Evolutionary conservation across 1,139 yeast species (phyloP).

Genomic region (Pichia sp.): DNA sequence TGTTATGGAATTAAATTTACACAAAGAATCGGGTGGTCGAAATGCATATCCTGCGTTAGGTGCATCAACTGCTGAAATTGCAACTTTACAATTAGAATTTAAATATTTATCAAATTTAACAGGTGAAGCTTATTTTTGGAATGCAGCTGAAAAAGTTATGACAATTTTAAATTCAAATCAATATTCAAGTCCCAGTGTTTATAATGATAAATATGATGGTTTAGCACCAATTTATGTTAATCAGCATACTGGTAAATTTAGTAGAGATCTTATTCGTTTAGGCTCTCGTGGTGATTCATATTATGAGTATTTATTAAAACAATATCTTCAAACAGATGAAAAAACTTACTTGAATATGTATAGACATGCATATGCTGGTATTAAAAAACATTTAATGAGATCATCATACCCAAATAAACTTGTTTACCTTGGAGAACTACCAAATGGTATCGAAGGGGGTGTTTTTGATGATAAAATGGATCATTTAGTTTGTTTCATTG

Average conservation of each 20-base stretch:
- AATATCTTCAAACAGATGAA: slow-evolving; percentile 70
- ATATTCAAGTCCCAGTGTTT: slow-evolving; percentile 4
- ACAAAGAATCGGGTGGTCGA: slow-evolving; percentile 51
- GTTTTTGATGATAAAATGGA: slow-evolving; percentile 78
- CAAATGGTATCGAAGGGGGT: slow-evolving; percentile 58
- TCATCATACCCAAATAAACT: slow-evolving; percentile 59
- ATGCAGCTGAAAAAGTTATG: slow-evolving; percentile 68
- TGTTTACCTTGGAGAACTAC: slow-evolving; percentile 74
- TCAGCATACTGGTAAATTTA: slow-evolving; percentile 69
- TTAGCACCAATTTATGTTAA: slow-evolving; percentile 75
- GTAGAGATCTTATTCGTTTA: slow-evolving; percentile 60
- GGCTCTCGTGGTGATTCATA: slow-evolving; percentile 94
- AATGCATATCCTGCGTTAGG: slow-evolving; percentile 66
- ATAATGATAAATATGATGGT: slow-evolving; percentile 58
- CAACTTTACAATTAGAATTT: slow-evolving; percentile 84
- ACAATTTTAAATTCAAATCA: slow-evolving; percentile 46
- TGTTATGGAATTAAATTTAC: slow-evolving; percentile 69
- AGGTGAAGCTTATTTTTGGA: slow-evolving; percentile 77
- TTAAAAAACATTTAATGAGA: slow-evolving; percentile 55
- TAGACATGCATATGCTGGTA: slow-evolving; percentile 70
- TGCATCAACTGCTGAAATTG: slow-evolving; percentile 84
- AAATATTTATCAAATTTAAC: slow-evolving; percentile 77
- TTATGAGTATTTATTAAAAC: slow-evolving; percentile 84
- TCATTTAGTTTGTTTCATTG: slow-evolving; percentile 88
- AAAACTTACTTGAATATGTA: slow-evolving; percentile 73